Percentiles rank a stretch among this genome's conserved stretches.
These are phyloP conservation scores for Monosporascus sp. DNA, from an alignment of 2,329 filamentous ascomycete species.

Conservation along the genomic window DNA sequence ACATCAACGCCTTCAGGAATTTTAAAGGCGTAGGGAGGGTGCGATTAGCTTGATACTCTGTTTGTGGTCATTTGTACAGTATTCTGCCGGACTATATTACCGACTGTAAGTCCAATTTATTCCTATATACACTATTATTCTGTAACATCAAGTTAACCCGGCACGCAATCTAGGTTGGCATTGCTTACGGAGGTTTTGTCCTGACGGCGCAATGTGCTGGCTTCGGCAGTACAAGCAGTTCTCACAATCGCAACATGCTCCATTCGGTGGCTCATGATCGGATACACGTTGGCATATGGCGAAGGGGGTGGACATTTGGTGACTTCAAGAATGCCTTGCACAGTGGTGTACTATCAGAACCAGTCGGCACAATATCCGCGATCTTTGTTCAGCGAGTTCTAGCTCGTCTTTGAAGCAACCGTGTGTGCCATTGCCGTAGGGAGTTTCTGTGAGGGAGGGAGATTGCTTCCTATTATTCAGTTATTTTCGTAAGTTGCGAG, in stretches of 20 bases:
- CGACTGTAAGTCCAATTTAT: slow-evolving; percentile 25
- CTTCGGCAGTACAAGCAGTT: slow-evolving; percentile 43
- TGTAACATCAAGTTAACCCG: no score
- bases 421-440: slow-evolving; percentile 47
- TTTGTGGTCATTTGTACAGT: slow-evolving; percentile 47
- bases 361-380: slow-evolving; percentile 44
- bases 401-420: slow-evolving; percentile 43
- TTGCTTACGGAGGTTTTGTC: slow-evolving; percentile 45
- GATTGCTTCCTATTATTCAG: slow-evolving; percentile 39
- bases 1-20: slow-evolving; percentile 24
- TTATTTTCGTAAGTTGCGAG: slow-evolving; percentile 33
- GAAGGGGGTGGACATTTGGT: slow-evolving; percentile 39
- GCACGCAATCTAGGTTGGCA: slow-evolving; percentile 30
- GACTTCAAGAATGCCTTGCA: slow-evolving; percentile 41
- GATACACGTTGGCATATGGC: slow-evolving; percentile 44
- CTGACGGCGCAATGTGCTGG: slow-evolving; percentile 40
- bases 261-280: slow-evolving; percentile 45
- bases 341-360: slow-evolving; percentile 38
- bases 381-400: slow-evolving; percentile 48
- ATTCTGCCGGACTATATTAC: slow-evolving; percentile 48
- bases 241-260: slow-evolving; percentile 42
- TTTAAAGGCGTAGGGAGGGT: slow-evolving; percentile 43
- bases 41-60: slow-evolving; percentile 46
- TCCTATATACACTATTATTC: background rate
- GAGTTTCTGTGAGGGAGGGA: slow-evolving; percentile 41